phyloP scores from a whole-genome alignment of 1,284 basidiomycete species.

The Singerocomus inundabilis region DNA sequence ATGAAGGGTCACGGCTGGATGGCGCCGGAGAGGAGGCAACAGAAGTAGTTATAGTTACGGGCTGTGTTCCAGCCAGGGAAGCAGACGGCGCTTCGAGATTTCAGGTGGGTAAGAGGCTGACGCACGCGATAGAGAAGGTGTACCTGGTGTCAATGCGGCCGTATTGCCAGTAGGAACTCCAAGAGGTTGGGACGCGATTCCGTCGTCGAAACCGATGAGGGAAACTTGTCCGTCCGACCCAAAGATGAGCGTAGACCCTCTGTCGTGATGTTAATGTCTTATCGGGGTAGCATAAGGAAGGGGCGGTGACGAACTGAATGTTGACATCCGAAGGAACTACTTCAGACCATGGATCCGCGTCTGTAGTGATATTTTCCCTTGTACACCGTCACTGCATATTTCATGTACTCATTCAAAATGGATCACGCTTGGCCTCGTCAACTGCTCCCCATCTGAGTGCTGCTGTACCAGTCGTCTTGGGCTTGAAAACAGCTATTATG shows the following conservation, averaged over 20 bases:
- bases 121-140: neutral
- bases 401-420: no score
- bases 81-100: constrained; percentile 22
- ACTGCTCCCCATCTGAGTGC: no score
- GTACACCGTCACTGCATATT: no score
- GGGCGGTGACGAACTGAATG: constrained; percentile 8
- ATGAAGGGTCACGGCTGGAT: constrained; percentile 8
- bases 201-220: constrained; percentile 19
- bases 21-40: neutral
- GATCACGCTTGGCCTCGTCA: no score
- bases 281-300: constrained; percentile 9
- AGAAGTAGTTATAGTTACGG: neutral
- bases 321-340: constrained; percentile 19
- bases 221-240: constrained; percentile 31
- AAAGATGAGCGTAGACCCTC: constrained; percentile 27
- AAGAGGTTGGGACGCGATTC: constrained; percentile 5
- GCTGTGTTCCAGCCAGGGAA: neutral
- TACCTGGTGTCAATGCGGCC: constrained; percentile 4
- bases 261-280: constrained; percentile 16
- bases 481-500: no score
- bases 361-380: no score
- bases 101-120: constrained; percentile 8
- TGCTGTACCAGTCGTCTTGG: no score
- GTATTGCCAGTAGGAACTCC: constrained; percentile 4
- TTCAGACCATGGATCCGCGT: constrained; percentile 28